Evolutionary conservation across 2,329 filamentous ascomycete genomes (phyloP).

Genomic region (Penicillium crustosum): DNA sequence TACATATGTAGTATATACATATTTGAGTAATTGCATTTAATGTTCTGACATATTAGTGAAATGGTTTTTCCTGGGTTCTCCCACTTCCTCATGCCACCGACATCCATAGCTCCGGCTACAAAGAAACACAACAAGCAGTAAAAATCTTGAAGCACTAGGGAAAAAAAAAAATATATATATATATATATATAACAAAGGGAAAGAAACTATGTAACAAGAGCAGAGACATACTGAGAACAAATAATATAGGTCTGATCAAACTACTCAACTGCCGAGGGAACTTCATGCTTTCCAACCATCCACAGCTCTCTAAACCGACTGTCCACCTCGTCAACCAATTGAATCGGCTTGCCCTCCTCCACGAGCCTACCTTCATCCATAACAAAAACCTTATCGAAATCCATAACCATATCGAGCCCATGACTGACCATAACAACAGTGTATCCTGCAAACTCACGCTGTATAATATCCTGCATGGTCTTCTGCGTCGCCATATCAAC

Average conservation of each 20-base stretch:
- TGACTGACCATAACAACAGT: background rate
- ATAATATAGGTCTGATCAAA: background rate
- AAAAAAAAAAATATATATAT: too few relatives aligned
- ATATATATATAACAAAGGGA: background rate
- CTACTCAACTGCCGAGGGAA: background rate
- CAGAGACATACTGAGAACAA: background rate
- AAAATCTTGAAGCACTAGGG: background rate
- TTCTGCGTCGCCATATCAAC: background rate
- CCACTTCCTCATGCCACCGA: background rate
- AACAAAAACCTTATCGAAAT: background rate
- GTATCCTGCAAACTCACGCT: background rate
- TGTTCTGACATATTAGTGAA: background rate
- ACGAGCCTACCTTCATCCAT: background rate
- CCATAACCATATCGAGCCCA: background rate
- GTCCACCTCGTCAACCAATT: background rate
- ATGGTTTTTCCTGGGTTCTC: background rate
- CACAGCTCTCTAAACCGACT: background rate
- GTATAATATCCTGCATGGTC: background rate
- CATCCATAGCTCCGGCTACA: background rate
- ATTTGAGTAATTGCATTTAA: background rate
- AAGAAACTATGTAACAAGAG: background rate
- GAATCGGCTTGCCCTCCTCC: background rate
- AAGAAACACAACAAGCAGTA: background rate
- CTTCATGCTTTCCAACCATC: background rate
- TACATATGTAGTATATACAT: background rate